These are phyloP conservation scores for Delonix regia DNA, from an alignment of 306 rosid genomes.

Conservation along the genomic window DNA sequence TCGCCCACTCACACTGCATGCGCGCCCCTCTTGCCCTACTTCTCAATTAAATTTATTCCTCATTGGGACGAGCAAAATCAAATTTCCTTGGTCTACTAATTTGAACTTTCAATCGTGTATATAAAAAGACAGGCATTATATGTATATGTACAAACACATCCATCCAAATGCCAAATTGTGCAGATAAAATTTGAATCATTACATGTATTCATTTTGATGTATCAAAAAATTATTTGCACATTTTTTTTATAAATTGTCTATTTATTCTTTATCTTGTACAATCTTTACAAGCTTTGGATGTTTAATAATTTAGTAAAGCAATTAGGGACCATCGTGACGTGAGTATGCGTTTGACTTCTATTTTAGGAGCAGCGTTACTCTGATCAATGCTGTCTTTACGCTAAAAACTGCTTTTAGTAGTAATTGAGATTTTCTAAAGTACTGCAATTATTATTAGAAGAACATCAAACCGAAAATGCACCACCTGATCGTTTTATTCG, in stretches of 20 bases:
- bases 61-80: background rate
- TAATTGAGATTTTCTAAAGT: slow-evolving; percentile 25
- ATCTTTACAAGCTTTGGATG: background rate
- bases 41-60: background rate
- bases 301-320: background rate
- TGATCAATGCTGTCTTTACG: background rate
- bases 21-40: slow-evolving; percentile 14
- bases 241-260: background rate
- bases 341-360: background rate
- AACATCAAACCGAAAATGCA: slow-evolving; percentile 4
- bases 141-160: background rate
- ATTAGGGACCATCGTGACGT: background rate
- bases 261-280: background rate
- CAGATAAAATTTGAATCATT: too few species aligned
- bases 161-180: background rate
- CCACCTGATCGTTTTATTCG: slow-evolving; percentile 21
- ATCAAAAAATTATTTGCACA: background rate
- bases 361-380: background rate
- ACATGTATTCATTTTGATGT: background rate
- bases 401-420: slow-evolving; percentile 12
- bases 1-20: slow-evolving; percentile 39
- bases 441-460: slow-evolving; percentile 20
- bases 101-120: background rate
- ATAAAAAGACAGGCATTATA: background rate
- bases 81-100: background rate